Evolutionary conservation across 306 rosid genomes (phyloP).

Genomic region (Spatholobus suberectus): DNA sequence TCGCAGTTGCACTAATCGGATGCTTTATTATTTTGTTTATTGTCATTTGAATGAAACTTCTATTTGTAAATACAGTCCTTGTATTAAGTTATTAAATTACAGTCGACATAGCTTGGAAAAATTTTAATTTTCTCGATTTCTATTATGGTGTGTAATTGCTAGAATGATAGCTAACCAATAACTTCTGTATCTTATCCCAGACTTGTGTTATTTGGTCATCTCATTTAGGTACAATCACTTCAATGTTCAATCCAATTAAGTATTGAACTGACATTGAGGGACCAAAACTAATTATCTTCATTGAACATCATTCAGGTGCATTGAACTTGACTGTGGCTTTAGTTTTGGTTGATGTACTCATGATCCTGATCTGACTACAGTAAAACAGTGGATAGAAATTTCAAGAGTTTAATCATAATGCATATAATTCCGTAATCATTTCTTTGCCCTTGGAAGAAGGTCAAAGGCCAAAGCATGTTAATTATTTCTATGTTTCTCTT

Average conservation of each 20-base stretch:
- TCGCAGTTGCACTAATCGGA: slow-evolving; percentile 41
- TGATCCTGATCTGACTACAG: background rate
- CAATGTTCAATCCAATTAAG: background rate
- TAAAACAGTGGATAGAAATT: background rate
- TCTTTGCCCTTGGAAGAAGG: background rate
- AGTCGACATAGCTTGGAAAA: background rate
- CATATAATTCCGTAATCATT: background rate
- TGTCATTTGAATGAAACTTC: slow-evolving; percentile 38
- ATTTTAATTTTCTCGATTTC: slow-evolving; percentile 26
- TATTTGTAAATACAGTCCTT: slow-evolving; percentile 59
- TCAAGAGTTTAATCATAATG: background rate
- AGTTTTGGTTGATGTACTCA: background rate
- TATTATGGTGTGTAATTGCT: slow-evolving; percentile 1
- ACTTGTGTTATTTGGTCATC: background rate
- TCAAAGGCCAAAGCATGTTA: background rate
- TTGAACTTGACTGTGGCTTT: background rate
- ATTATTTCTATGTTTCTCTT: background rate
- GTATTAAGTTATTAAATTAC: slow-evolving; percentile 39
- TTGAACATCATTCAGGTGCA: background rate
- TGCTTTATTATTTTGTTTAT: slow-evolving; percentile 44
- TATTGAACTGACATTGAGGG: background rate
- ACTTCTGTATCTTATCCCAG: background rate
- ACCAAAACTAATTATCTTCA: background rate
- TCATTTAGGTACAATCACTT: background rate
- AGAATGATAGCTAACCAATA: background rate